Evolutionary conservation across 129 eudicot species (phyloP), one percentile per base, ranked within the genome.

Genomic region (Chrysanthemum makinoi): DNA sequence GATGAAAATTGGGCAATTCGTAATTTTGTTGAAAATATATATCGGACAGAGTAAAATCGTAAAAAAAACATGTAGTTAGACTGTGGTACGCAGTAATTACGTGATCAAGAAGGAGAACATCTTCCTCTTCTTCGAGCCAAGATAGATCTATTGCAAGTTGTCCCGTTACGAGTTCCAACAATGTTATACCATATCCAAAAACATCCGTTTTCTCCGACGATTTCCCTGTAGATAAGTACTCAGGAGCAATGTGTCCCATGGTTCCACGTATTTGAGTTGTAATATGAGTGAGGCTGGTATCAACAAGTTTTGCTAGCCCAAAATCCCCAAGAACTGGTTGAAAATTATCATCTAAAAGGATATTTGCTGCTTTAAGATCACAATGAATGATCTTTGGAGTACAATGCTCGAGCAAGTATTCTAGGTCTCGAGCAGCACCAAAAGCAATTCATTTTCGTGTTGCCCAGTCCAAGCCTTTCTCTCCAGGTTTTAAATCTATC

Each of bases 211-310:
- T 89, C 53, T 94, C 98, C 0, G 98, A 94, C 5, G 96, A 85
- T 79, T 89, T 94, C 62, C 98, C 98, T 1, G 98, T 94, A 33
- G 96, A 89, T 73, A 94, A 76, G 71, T 94, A 94, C 70, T 94
- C 98, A 0, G 98, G 98, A 17, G 98, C 98, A 79, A 94, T 94
- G 81, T 94, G 98, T 61, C 96, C 98, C 98, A 94, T 94, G 2
- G 98, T 94, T 68, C 98, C 98, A 53, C 98, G 95, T 44, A 94
- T 87, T 82, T 87, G 93, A 69, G 98, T 94, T 20, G 98, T 94
- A 22, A 94, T 80, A 72, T 93, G 96, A 6, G 98, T 94, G 49
- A 83, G 69, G 62, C 82, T 70, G 33, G 84, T 73, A 72, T 94
- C 98, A 15, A 94, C 95, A 48, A 87, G 71, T 72, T 81, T 94